Base-by-base conservation (phyloP, 2,329 filamentous ascomycete genomes). In the Knufia fluminis region DNA sequence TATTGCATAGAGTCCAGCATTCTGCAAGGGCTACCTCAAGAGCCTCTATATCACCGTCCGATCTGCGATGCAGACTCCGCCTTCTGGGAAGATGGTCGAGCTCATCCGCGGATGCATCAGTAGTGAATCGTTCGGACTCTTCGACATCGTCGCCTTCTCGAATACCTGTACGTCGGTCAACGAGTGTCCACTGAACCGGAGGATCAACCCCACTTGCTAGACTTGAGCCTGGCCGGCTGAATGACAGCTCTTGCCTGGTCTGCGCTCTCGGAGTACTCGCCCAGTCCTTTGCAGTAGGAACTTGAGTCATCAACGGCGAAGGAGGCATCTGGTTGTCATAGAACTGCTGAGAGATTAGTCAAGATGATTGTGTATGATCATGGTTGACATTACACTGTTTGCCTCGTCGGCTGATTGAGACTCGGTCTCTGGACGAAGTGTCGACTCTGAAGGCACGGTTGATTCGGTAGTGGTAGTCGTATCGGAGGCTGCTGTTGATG, bases 1-100 rank as follows among this genome's bases (percentile, higher is more conserved):
- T 94, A 62, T 95, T 96, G 70, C 90, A 96, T 12, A 96, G 71
- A 0, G 84, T 94, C 90, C 90, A 96, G 66, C 89, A 95, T 69
- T 95, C 87, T 54, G 85, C 80, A 14, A 96, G 73, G 2, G 89
- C 87, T 24, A 79, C 80, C 54, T 79, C 80, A n/a, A 95, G 71
- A 6, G 84, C 83, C 52, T 76, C 78, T 26, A 75, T 73, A 60
- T 75, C 74, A 40, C 78, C 71, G 49, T 82, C 75, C 24, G 73
- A 72, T 50, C 83, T 74, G 1, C 63, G 60, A 26, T 66, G 56
- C 33, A 60, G 64, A 17, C 66, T 68, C 32, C 31, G n/a, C 33
- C 39, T 28, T 19, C 16, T 28, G 4, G 35, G 3, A 12, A 20
- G 8, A 9, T 14, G 26, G 9, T 45, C 42, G 7, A 31, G 48